Evolutionary conservation across 768 basidiomycete genomes (phyloP).

Genomic region (Thelephora ganbajun): DNA sequence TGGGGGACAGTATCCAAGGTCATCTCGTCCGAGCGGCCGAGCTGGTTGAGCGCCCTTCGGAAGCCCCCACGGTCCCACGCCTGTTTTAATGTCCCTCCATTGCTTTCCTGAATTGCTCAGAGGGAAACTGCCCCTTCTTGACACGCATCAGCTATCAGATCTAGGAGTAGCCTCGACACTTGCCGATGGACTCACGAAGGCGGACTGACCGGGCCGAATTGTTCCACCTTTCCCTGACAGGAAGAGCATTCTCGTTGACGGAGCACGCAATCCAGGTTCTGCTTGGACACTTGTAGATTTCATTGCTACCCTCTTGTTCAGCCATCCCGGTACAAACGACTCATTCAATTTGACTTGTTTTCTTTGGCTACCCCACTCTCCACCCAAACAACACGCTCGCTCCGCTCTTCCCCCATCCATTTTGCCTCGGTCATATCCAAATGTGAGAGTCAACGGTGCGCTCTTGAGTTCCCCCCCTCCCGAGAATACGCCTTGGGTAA

Average conservation of each 20-base stretch:
- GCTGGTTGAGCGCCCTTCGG: background rate
- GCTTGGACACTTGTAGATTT: slow-evolving; percentile 54
- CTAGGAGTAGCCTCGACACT: slow-evolving; percentile 63
- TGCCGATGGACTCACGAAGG: slow-evolving; percentile 38
- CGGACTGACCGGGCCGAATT: slow-evolving; percentile 73
- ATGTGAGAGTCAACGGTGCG: slow-evolving; percentile 20
- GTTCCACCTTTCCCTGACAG: slow-evolving; percentile 31
- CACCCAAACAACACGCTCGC: slow-evolving; percentile 67
- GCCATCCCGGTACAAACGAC: slow-evolving; percentile 14
- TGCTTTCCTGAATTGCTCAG: slow-evolving; percentile 33
- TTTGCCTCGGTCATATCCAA: slow-evolving; percentile 5
- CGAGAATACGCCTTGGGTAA: slow-evolving; percentile 93
- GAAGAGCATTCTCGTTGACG: slow-evolving; percentile 59
- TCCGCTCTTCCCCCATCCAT: slow-evolving; percentile 42
- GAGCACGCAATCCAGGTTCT: slow-evolving; percentile 86
- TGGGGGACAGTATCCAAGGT: slow-evolving; percentile 22
- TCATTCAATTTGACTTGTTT: slow-evolving; percentile 51
- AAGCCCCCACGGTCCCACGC: slow-evolving; percentile 12
- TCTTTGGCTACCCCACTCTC: slow-evolving; percentile 74
- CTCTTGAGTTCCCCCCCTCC: slow-evolving; percentile 54
- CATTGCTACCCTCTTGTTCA: slow-evolving; percentile 28
- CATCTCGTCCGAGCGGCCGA: slow-evolving; percentile 25
- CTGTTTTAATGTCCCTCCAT: slow-evolving; percentile 31
- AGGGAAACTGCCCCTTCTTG: slow-evolving; percentile 52
- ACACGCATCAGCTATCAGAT: slow-evolving; percentile 50